Base-by-base conservation (phyloP, 2,329 filamentous ascomycete species). In the Diplodia sapinea region DNA sequence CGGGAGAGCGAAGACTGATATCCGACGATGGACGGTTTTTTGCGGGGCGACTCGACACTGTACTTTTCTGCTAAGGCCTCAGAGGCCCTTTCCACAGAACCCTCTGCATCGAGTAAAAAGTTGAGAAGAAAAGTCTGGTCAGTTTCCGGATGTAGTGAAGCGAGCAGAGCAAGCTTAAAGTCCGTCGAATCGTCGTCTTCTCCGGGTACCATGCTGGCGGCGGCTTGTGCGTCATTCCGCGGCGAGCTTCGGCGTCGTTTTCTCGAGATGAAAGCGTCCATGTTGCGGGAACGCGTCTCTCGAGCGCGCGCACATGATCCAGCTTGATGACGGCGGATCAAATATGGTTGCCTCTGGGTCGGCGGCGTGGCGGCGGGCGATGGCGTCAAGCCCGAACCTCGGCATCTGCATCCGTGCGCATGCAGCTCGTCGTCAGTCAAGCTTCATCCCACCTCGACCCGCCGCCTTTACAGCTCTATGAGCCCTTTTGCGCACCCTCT, bases 101-200 rank as follows among this genome's bases (percentile, higher is more conserved):
- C 95, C 33, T 94, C 87, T 69, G 91, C 88, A 0, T 88, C 88
- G 0, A 97, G 82, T 0, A 98, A 83, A 6, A 93, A 82, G 71
- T 98, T 94, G 0, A 99, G 84, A 0, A 97, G 82, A 0, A 84
- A 82, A 43, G 89, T 87, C 56, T 91, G 88, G 8, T 88, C 84
- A 4, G 89, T 71, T 0, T 82, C 76, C 0, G 91, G 88, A 71
- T 93, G 86, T 0, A 97, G 80, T 0, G 95, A 98, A 2, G 90
- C 86, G 3, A 99, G 82, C 1, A 96, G 82, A 1, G 93, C 93
- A 15, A 99, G 81, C 75, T 97, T 98, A 73, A 96, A 83, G 70
- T 98, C 95, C 0, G 95, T 99, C 1, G 91, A 89, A n/a, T 93
- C 88, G 17, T 93, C 88, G 17, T 88, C 86, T 63, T 23, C 43